Evolutionary conservation across 495 filamentous ascomycete genomes (phyloP), one percentile per base, ranked within the genome.

Genomic region (Tuber melanosporum): DNA sequence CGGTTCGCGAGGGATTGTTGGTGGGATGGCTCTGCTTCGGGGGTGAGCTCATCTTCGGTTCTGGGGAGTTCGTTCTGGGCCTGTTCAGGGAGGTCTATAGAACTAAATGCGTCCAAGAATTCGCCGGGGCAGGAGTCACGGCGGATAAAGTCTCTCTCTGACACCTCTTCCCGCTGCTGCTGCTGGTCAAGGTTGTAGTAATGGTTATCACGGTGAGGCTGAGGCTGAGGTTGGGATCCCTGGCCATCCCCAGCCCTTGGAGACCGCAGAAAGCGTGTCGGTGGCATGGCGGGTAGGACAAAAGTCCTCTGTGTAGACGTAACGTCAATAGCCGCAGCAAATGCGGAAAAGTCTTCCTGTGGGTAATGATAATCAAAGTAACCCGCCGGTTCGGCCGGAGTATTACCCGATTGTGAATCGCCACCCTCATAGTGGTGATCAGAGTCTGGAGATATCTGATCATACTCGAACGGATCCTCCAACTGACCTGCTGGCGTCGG

Each of bases 381-480:
- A 32, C 57, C 22, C 44, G 20, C 46, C 19, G 76, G 62, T 26
- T 71, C 45, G 10, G 71, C 43, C 36, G 46, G 71, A 26, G 47
- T 20, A 66, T 19, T 32, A 66, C 36, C 17, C 14, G 57, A 66
- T 26, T 66, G 57, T 36, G 57, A 66, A 66, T 66, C 32, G 15
- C 57, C 57, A 66, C 26, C 57, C 36, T 36, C 26, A 32, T 66
- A 66, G 14, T 14, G 26, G 26, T 19, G 26, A 36, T 41, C 73
- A 39, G 77, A 32, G 47, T 73, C 71, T 44, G 78, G 78, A 26
- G 78, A 19, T 72, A 80, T 71, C 47, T 71, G 71, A 74, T 80
- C 78, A 71, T 80, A 83, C 42, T 83, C 82, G 44, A 83, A 83
- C 17, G 82, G 82, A 70, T 83, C 81, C n/a, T 79, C 82, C 17